These are phyloP conservation scores for Fusarium proliferatum DNA, from an alignment of 2,329 filamentous ascomycete genomes.

Conservation along the genomic window DNA sequence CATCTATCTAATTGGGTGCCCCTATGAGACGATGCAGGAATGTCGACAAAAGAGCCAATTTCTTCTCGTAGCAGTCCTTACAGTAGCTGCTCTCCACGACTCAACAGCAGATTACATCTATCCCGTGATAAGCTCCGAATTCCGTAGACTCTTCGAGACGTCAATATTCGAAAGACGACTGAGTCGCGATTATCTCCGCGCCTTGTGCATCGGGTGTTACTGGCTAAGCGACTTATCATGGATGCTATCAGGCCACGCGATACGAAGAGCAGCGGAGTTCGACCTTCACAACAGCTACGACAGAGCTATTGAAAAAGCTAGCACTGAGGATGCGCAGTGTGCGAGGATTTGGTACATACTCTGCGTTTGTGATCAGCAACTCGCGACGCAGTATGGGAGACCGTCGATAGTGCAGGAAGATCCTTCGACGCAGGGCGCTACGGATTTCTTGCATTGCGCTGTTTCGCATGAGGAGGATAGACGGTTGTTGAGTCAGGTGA, in stretches of 20 bases:
- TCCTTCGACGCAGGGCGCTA: slow-evolving; percentile 64
- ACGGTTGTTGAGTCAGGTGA: slow-evolving; percentile 66
- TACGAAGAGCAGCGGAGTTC: slow-evolving; percentile 59
- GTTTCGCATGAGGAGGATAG: slow-evolving; percentile 64
- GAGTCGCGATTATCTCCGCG: slow-evolving; percentile 64
- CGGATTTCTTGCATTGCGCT: slow-evolving; percentile 61
- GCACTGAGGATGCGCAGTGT: slow-evolving; percentile 56
- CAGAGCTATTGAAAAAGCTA: slow-evolving; percentile 49
- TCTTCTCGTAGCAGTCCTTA: slow-evolving; percentile 65
- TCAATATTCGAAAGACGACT: slow-evolving; percentile 50
- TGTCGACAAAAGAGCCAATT: slow-evolving; percentile 66
- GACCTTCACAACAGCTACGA: slow-evolving; percentile 55
- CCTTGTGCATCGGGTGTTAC: slow-evolving; percentile 68
- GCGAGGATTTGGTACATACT: slow-evolving; percentile 69
- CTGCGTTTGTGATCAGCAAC: slow-evolving; percentile 70
- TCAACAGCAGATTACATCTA: slow-evolving; percentile 62
- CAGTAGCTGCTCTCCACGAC: slow-evolving; percentile 68
- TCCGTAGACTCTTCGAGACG: slow-evolving; percentile 63
- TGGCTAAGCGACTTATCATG: slow-evolving; percentile 71
- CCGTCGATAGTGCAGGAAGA: slow-evolving; percentile 68
- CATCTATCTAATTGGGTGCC: slow-evolving; percentile 62
- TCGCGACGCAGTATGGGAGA: slow-evolving; percentile 69
- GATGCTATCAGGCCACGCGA: slow-evolving; percentile 66
- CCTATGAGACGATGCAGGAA: slow-evolving; percentile 59
- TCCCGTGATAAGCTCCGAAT: slow-evolving; percentile 63